phyloP scores from a whole-genome alignment of 495 filamentous ascomycete species.

The Penicillium canescens region DNA sequence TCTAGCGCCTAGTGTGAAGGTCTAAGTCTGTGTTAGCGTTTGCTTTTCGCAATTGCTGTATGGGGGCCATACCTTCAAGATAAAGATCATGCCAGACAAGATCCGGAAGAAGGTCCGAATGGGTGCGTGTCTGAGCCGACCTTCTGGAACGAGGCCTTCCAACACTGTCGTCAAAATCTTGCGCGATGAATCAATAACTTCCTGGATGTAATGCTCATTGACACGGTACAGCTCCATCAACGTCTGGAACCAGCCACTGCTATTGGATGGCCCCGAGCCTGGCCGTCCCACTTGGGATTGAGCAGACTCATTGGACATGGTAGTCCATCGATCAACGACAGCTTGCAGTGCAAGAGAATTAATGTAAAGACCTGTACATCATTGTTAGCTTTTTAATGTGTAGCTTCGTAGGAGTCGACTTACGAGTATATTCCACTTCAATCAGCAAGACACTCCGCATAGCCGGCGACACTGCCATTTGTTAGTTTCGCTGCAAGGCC shows the following conservation, averaged over 20 bases:
- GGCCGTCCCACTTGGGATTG: slow-evolving; percentile 42
- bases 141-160: slow-evolving; percentile 76
- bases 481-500: slow-evolving; percentile 21
- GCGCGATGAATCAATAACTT: slow-evolving; percentile 85
- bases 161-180: slow-evolving; percentile 81
- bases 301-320: slow-evolving; percentile 58
- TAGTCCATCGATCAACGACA: slow-evolving; percentile 89
- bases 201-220: slow-evolving; percentile 76
- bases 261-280: slow-evolving; percentile 35
- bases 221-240: slow-evolving; percentile 56
- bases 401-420: slow-evolving; percentile 14
- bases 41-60: neutral
- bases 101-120: slow-evolving; percentile 95
- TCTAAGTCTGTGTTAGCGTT: slow-evolving; percentile 48
- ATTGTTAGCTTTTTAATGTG: slow-evolving; percentile 10
- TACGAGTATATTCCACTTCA: slow-evolving; percentile 84
- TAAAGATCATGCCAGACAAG: slow-evolving; percentile 90
- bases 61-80: slow-evolving; percentile 61
- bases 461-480: slow-evolving; percentile 60
- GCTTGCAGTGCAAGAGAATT: slow-evolving; percentile 93
- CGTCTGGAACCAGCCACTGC: slow-evolving; percentile 47
- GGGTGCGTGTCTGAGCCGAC: slow-evolving; percentile 87
- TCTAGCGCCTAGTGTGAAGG: slow-evolving; percentile 88
- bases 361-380: slow-evolving; percentile 63
- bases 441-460: slow-evolving; percentile 85